Conservation (phyloP, 2,329 filamentous ascomycete species). For the Annulohypoxylon truncatum region DNA sequence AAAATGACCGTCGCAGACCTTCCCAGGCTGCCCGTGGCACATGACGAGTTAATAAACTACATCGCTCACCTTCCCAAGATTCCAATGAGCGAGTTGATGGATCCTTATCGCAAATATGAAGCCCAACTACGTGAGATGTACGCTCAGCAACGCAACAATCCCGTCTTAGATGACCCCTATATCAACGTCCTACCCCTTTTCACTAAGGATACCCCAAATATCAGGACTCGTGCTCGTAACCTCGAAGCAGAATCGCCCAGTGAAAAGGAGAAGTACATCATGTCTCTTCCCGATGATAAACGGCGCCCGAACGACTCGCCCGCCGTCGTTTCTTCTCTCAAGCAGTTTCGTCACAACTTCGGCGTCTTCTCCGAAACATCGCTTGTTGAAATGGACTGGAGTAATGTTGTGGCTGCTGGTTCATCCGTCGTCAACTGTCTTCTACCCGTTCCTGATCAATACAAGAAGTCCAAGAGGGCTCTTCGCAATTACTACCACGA, state of each 20-base stretch:
- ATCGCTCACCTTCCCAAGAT: conserved; percentile 65
- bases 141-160: conserved; percentile 73
- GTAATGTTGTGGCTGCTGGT: conserved; percentile 83
- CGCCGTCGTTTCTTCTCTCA: conserved; percentile 74
- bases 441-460: conserved; percentile 74
- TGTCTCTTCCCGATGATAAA: conserved; percentile 71
- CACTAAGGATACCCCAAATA: conserved; percentile 62
- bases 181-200: conserved; percentile 77
- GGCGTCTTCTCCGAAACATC: conserved; percentile 84
- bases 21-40: conserved; percentile 60
- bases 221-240: conserved; percentile 73
- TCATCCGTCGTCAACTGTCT: conserved; percentile 84
- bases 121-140: conserved; percentile 73
- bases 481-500: conserved; percentile 77
- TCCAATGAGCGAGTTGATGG: conserved; percentile 67
- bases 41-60: conserved; percentile 61
- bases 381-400: conserved; percentile 81
- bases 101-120: conserved; percentile 76
- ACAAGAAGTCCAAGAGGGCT: conserved; percentile 70
- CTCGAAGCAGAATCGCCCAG: conserved; percentile 67
- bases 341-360: conserved; percentile 83
- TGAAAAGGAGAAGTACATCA: conserved; percentile 75
- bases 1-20: conserved; percentile 55
- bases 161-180: conserved; percentile 64
- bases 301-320: conserved; percentile 72